These are phyloP conservation scores for Eutrema yunnanense DNA, from an alignment of 345 rosid genomes.

Conservation along the genomic window DNA sequence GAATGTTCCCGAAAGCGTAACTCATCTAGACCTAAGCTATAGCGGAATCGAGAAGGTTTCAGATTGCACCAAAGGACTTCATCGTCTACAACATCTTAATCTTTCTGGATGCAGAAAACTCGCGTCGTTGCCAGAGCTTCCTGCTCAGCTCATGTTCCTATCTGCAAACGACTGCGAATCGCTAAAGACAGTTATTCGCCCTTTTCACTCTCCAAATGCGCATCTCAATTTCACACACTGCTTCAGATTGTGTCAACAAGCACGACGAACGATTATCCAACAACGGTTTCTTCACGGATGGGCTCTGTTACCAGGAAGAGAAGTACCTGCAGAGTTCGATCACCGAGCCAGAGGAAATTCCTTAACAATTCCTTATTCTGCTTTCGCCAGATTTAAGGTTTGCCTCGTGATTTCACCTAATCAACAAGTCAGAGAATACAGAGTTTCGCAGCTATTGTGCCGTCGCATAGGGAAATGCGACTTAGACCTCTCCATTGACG, in stretches of 20 bases:
- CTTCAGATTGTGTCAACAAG: too few species aligned
- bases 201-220: neutral
- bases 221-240: neutral
- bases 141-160: neutral
- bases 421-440: neutral
- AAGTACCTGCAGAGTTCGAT: neutral
- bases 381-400: neutral
- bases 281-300: too few species aligned
- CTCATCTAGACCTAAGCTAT: neutral
- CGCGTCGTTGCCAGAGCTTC: neutral
- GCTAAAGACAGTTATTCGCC: neutral
- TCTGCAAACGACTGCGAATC: neutral
- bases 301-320: neutral
- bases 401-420: neutral
- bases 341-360: neutral
- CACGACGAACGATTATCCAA: too few species aligned
- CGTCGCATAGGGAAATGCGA: neutral
- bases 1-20: neutral
- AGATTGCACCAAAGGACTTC: neutral
- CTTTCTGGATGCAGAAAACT: neutral
- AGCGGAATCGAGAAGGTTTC: neutral
- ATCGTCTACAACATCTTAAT: neutral
- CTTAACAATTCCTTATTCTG: neutral
- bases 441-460: neutral
- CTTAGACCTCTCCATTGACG: too few species aligned